phyloP scores from a whole-genome alignment of 768 basidiomycete species.

The Hortiboletus flavorubellus region DNA sequence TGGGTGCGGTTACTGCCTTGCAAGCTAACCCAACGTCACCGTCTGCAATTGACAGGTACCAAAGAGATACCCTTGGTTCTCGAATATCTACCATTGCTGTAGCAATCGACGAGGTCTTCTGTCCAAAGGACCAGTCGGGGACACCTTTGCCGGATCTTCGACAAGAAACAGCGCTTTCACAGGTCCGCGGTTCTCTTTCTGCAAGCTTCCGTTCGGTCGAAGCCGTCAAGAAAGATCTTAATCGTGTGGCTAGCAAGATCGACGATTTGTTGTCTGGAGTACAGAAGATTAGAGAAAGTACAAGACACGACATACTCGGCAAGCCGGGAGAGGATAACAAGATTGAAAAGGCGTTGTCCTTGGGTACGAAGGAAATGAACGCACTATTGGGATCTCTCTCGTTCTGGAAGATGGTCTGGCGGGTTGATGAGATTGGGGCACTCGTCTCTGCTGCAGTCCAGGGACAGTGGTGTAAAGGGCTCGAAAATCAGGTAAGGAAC shows the following conservation, averaged over 20 bases:
- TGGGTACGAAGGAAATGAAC: constrained; percentile 29
- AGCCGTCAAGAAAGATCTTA: constrained; percentile 31
- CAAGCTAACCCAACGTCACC: constrained; percentile 44
- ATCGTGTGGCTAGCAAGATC: constrained; percentile 34
- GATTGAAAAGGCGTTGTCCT: constrained; percentile 29
- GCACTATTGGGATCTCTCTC: constrained; percentile 31
- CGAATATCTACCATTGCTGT: constrained; percentile 48
- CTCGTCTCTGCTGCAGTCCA: constrained; percentile 33
- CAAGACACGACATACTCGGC: constrained; percentile 39
- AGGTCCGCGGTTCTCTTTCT: constrained; percentile 39
- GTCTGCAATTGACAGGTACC: constrained; percentile 58
- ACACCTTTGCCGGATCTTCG: constrained; percentile 28
- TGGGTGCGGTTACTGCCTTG: constrained; percentile 49
- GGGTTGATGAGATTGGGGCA: constrained; percentile 38
- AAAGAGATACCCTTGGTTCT: constrained; percentile 58
- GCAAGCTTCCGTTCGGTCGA: constrained; percentile 35
- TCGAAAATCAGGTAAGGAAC: constrained; percentile 49
- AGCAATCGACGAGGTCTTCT: constrained; percentile 32
- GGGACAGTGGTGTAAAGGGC: constrained; percentile 38
- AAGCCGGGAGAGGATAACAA: constrained; percentile 17
- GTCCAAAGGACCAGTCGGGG: neutral
- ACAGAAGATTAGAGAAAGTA: constrained; percentile 37
- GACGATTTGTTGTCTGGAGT: constrained; percentile 37
- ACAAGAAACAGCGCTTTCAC: constrained; percentile 37
- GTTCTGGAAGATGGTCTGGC: constrained; percentile 40